Conservation (phyloP, 1,139 yeast genomes). For the Kurtzmaniella quercitrusa region DNA sequence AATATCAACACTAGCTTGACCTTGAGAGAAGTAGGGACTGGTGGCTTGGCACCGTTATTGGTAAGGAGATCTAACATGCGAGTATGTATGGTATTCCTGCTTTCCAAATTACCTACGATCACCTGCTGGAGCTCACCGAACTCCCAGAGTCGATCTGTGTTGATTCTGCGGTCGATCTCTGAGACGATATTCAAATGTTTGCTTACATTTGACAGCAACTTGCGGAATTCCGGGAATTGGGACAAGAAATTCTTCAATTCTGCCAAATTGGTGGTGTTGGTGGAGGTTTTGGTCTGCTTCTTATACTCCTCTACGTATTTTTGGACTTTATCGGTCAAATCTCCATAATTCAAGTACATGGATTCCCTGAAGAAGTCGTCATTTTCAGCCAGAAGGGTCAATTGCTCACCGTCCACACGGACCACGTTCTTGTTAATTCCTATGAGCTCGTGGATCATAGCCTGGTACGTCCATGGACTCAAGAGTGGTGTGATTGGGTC, state of each 20-base stretch:
- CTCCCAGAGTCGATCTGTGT: slow-evolving; percentile 64
- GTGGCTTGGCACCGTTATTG: slow-evolving; percentile 3
- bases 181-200: slow-evolving; percentile 89
- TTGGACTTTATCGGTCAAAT: slow-evolving; percentile 83
- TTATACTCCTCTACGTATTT: slow-evolving; percentile 82
- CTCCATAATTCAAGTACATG: slow-evolving; percentile 90
- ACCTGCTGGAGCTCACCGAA: slow-evolving; percentile 89
- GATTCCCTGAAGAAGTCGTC: slow-evolving; percentile 77
- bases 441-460: slow-evolving; percentile 91
- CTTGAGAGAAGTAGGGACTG: slow-evolving; percentile 27
- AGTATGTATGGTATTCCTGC: slow-evolving; percentile 24
- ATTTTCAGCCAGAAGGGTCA: slow-evolving; percentile 37
- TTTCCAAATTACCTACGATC: slow-evolving; percentile 58
- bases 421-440: slow-evolving; percentile 82
- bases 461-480: slow-evolving; percentile 96
- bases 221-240: slow-evolving; percentile 88
- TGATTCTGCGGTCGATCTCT: slow-evolving; percentile 73
- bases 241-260: slow-evolving; percentile 90
- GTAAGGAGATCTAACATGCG: slow-evolving; percentile 19
- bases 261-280: slow-evolving; percentile 63
- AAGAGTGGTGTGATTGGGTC: slow-evolving; percentile 92
- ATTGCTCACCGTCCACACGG: slow-evolving; percentile 39
- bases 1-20: slow-evolving; percentile 63
- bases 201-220: slow-evolving; percentile 82
- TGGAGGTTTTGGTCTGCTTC: slow-evolving; percentile 64